Conservation (phyloP, 257 asterid species). For the Salvia rosmarinus region DNA sequence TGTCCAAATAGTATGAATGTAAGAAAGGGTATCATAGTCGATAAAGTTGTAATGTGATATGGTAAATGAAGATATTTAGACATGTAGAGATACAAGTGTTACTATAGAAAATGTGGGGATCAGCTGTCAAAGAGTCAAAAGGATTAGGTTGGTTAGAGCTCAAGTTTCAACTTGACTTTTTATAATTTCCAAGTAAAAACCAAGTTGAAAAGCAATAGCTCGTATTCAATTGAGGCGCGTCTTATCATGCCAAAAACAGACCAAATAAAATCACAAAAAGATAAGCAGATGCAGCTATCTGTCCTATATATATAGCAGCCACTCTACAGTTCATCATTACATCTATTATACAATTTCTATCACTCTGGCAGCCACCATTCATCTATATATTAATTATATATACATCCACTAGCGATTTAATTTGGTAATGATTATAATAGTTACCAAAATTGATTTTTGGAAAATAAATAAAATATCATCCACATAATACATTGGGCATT, state of each 20-base stretch:
- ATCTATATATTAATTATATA: background rate
- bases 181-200: conserved; percentile 12
- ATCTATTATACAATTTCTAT: no score
- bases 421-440: background rate
- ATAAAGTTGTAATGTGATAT: conserved; percentile 21
- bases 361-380: conserved; percentile 42
- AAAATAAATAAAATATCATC: background rate
- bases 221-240: conserved; percentile 50
- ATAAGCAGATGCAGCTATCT: conserved; percentile 48
- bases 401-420: background rate
- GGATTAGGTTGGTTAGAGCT: conserved; percentile 14
- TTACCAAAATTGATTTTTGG: background rate
- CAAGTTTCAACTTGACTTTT: conserved; percentile 26
- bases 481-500: background rate
- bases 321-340: background rate
- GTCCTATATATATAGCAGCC: background rate
- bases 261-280: background rate
- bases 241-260: conserved; percentile 31
- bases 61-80: background rate
- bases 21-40: background rate
- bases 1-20: background rate
- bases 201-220: conserved; percentile 37
- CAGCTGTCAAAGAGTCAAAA: conserved; percentile 7
- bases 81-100: background rate
- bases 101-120: background rate